phyloP scores from a whole-genome alignment of 2,329 filamentous ascomycete species.

The Aspergillus udagawae region DNA sequence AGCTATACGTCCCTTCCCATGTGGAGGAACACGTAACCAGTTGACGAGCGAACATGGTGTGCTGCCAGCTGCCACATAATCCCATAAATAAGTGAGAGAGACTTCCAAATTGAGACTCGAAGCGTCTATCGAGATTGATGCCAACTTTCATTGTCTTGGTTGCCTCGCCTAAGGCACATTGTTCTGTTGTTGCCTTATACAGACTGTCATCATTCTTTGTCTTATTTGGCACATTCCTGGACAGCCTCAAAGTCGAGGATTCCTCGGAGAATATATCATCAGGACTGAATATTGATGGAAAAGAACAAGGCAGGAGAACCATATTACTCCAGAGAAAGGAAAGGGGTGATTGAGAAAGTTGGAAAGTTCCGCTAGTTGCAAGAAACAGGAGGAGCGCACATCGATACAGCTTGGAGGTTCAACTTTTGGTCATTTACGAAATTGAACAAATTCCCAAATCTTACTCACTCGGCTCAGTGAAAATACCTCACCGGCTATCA shows the following conservation, averaged over 20 bases:
- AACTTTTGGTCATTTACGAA: neutral
- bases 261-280: neutral
- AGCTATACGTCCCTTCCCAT: neutral
- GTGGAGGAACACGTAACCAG: neutral
- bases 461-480: neutral
- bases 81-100: neutral
- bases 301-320: neutral
- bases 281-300: neutral
- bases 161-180: neutral
- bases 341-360: neutral
- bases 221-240: neutral
- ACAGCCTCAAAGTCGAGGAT: no score
- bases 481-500: neutral
- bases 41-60: neutral
- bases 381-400: neutral
- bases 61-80: neutral
- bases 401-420: neutral
- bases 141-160: neutral
- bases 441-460: neutral
- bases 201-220: neutral
- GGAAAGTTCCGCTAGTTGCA: neutral
- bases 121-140: neutral
- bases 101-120: neutral
- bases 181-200: neutral
- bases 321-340: neutral